Base-by-base conservation (phyloP, 768 basidiomycete species). In the Dictyophora rubrovolvata region DNA sequence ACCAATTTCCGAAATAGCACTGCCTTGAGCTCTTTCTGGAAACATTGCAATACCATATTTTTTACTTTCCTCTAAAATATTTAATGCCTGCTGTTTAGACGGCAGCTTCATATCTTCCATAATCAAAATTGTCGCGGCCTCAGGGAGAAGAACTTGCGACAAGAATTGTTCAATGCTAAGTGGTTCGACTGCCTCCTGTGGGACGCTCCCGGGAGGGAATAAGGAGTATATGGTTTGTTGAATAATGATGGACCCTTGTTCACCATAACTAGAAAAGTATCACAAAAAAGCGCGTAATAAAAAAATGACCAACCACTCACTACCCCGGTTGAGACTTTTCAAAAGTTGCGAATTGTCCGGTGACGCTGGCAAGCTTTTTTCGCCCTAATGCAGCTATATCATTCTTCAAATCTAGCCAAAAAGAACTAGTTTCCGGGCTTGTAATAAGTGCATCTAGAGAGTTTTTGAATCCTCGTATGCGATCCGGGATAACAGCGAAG, bases 31-130 rank as follows among this genome's bases (percentile, higher is more conserved):
- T 48, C 79, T 79, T 47, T 83, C 85, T 0, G 89, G 88, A 68
- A 92, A 94, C 84, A 89, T 87, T 6, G 86, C 84, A 8, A 85
- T 84, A 0, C 93, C 93, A 67, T 92, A 96, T 36, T 80, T 80
- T 0, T 86, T 79, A 60, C 92, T 94, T 50, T 89, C 85, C 28
- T 82, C 77, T 53, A 93, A 69, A 5, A 89, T 81, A 20, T 70
- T 66, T 11, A 86, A 65, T 0, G 88, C 90, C 0, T 71, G 74
- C 0, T 69, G 65, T 3, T 74, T 69, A 2, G 75, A 75, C 47
- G 70, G 65, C 11, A 85, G 70, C 0, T 66, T 61, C 65, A 79
- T 79, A 67, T 98, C 93, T 60, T 87, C 77, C 74, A 83, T 83
- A 61, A 97, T 90, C n/a, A 98, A 80, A 21, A 79, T 75, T 46